These are phyloP conservation scores for Microbotryum silenes-acaulis DNA, from an alignment of 1,284 basidiomycete genomes.

Conservation along the genomic window DNA sequence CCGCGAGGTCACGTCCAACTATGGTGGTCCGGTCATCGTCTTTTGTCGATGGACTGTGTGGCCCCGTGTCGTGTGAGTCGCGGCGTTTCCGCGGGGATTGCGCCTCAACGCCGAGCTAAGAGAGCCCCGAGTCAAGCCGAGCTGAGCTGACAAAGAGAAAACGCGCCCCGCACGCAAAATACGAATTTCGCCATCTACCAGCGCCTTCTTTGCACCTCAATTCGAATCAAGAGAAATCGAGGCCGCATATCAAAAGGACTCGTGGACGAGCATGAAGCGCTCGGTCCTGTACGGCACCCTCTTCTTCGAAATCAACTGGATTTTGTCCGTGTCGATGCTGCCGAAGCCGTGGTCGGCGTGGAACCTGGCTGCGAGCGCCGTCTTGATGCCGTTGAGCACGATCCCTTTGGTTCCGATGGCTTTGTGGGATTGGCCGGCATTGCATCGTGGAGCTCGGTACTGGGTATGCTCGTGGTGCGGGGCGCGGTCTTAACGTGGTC, in stretches of 20 bases:
- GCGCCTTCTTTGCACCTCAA: no score
- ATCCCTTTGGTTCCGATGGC: conserved; percentile 51
- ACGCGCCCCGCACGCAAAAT: no score
- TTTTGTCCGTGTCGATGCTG: conserved; percentile 44
- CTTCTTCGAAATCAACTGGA: conserved; percentile 64
- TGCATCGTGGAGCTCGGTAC: conserved; percentile 41
- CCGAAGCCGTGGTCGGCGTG: conserved; percentile 19
- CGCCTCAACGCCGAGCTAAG: no score
- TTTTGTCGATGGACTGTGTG: no score
- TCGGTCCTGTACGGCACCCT: conserved; percentile 50
- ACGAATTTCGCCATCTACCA: no score
- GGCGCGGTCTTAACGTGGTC: not conserved
- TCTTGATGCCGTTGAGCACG: conserved; percentile 45
- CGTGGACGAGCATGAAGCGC: not conserved
- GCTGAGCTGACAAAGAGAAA: no score
- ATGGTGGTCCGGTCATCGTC: no score
- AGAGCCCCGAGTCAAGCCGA: no score
- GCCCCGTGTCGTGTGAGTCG: no score
- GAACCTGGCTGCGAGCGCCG: conserved; percentile 39
- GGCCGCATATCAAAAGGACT: conserved; percentile 1
- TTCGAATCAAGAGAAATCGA: not conserved
- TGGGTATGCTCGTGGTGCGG: conserved; percentile 42
- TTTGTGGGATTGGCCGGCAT: conserved; percentile 60
- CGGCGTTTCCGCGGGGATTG: no score
- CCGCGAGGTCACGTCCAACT: no score